Percentiles rank a stretch among this genome's conserved stretches.
Evolutionary conservation across 208 protist species (phyloP).

Genomic region (Wallacemonas sp.): DNA sequence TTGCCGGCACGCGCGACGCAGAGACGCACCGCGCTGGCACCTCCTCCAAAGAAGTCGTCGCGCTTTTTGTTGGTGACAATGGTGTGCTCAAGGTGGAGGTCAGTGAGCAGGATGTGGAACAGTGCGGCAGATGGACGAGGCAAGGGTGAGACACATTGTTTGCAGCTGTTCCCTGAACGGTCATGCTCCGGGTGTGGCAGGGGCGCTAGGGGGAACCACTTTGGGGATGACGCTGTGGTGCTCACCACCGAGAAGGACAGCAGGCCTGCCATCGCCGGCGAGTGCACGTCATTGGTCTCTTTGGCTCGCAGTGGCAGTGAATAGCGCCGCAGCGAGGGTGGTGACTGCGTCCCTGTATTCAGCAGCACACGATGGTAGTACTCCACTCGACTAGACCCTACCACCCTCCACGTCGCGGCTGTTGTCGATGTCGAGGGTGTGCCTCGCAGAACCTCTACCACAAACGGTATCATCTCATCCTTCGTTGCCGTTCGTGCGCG

Average conservation of each 20-base stretch:
- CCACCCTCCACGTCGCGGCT: too few species aligned
- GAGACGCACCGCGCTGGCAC: neutral
- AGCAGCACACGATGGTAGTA: too few species aligned
- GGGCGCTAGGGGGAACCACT: too few species aligned
- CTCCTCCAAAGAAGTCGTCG: neutral
- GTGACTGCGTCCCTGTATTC: too few species aligned
- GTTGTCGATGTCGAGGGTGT: too few species aligned
- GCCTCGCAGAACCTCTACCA: neutral
- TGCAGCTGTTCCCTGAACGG: neutral
- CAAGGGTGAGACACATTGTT: neutral
- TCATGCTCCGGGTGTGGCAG: too few species aligned
- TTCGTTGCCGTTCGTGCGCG: too few species aligned
- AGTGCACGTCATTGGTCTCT: too few species aligned
- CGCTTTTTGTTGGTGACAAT: too few species aligned
- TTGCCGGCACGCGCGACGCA: too few species aligned
- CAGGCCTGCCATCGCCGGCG: too few species aligned
- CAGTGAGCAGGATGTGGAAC: neutral
- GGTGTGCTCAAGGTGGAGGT: neutral
- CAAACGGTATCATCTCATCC: neutral
- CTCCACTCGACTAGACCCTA: too few species aligned
- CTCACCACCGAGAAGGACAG: neutral
- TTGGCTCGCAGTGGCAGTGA: neutral
- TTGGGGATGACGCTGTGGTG: neutral
- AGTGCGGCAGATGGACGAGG: neutral
- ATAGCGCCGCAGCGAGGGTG: neutral